Conservation (phyloP, 2,329 filamentous ascomycete species). For the Neophaeococcomyces aloes region DNA sequence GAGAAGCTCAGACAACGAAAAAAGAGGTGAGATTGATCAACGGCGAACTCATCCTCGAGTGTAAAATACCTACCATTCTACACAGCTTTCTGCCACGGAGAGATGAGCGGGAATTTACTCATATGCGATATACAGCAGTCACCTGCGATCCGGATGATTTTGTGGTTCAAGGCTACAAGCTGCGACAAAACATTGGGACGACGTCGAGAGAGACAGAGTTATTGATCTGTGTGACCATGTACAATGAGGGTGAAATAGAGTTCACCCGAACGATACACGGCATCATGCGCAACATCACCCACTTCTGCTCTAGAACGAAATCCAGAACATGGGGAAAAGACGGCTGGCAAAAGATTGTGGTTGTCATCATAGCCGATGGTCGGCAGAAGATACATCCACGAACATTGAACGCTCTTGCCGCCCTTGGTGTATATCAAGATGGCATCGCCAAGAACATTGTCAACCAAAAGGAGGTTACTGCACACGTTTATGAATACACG, state of each 20-base stretch:
- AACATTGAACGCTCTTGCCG: slow-evolving; percentile 85
- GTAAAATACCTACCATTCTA: slow-evolving; percentile 96
- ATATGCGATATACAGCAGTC: slow-evolving; percentile 98
- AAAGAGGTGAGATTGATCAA: slow-evolving; percentile 96
- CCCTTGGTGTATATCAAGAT: slow-evolving; percentile 96
- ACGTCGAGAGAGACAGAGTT: slow-evolving; percentile 85
- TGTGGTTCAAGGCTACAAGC: slow-evolving; percentile 74
- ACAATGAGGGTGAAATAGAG: slow-evolving; percentile 94
- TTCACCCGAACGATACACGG: slow-evolving; percentile 98
- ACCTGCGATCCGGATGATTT: slow-evolving; percentile 96
- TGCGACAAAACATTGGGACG: slow-evolving; percentile 78
- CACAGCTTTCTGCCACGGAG: slow-evolving; percentile 92
- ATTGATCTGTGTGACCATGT: slow-evolving; percentile 97
- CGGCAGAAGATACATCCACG: slow-evolving; percentile 86
- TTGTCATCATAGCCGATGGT: slow-evolving; percentile 91
- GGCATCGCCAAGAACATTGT: slow-evolving; percentile 98
- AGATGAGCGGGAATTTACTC: slow-evolving; percentile 91
- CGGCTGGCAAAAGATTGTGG: slow-evolving; percentile 98
- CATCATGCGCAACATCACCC: slow-evolving; percentile 94
- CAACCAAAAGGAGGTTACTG: slow-evolving; percentile 89
- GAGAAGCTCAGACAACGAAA: slow-evolving; percentile 76
- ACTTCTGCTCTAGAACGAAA: slow-evolving; percentile 87
- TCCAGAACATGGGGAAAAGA: slow-evolving; percentile 94
- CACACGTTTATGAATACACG: slow-evolving; percentile 97
- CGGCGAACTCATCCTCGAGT: slow-evolving; percentile 92